phyloP scores from a whole-genome alignment of 495 filamentous ascomycete genomes.

The Penicillium manginii region DNA sequence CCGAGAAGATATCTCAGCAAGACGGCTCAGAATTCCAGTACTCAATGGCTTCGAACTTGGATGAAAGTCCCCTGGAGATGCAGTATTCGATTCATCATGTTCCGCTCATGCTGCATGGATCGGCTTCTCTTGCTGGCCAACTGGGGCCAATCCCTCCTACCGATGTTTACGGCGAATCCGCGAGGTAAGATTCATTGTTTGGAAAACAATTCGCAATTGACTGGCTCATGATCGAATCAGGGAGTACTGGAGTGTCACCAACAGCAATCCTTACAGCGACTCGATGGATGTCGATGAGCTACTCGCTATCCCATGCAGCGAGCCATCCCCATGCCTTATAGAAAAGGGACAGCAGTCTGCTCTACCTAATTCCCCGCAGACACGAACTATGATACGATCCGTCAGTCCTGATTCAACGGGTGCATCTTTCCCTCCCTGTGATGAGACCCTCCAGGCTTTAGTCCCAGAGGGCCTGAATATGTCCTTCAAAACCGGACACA shows the following conservation, averaged over 20 bases:
- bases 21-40: background rate
- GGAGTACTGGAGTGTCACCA: background rate
- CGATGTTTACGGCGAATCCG: background rate
- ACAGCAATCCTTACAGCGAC: background rate
- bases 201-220: too few species aligned
- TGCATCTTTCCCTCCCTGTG: background rate
- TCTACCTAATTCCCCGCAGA: background rate
- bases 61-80: background rate
- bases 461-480: background rate
- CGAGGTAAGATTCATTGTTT: background rate
- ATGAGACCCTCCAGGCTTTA: background rate
- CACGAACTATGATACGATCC: background rate
- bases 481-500: background rate
- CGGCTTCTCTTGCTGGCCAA: background rate
- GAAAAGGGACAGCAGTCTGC: background rate
- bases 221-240: background rate
- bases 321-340: background rate
- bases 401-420: background rate
- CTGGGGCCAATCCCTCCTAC: background rate
- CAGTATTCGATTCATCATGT: background rate
- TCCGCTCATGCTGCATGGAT: background rate
- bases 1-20: background rate
- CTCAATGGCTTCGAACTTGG: background rate
- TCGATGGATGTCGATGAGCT: background rate
- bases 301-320: background rate